These are phyloP conservation scores for Euryodendron excelsum DNA, from an alignment of 148 eudicot genomes.

Conservation along the genomic window DNA sequence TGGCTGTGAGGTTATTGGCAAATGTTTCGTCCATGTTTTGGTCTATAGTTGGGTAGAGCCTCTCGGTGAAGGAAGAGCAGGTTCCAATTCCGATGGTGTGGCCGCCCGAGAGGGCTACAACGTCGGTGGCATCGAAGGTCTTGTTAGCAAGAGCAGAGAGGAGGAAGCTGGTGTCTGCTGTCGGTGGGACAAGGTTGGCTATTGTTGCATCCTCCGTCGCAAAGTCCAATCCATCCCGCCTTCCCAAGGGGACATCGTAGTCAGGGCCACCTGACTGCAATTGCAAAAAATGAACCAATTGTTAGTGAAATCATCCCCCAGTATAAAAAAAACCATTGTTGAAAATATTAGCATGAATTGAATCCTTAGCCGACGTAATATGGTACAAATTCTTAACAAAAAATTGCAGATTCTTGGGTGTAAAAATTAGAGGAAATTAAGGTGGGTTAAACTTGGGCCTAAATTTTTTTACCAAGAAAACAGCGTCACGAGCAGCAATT, in stretches of 20 bases:
- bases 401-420: too few species aligned
- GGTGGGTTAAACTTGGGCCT: too few species aligned
- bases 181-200: slow-evolving; percentile 32
- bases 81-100: slow-evolving; percentile 51
- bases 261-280: slow-evolving; percentile 38
- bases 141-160: slow-evolving; percentile 34
- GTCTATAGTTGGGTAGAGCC: slow-evolving; percentile 44
- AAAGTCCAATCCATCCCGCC: slow-evolving; percentile 35
- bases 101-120: slow-evolving; percentile 48
- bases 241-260: slow-evolving; percentile 36
- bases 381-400: too few species aligned
- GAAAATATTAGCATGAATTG: too few species aligned
- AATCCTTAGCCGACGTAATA: background rate
- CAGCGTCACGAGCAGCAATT: slow-evolving; percentile 53
- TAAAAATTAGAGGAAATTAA: too few species aligned
- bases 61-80: slow-evolving; percentile 35
- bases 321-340: too few species aligned
- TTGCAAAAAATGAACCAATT: background rate
- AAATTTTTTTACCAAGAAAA: slow-evolving; percentile 23
- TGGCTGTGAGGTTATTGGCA: slow-evolving; percentile 30
- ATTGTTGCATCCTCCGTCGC: slow-evolving; percentile 30
- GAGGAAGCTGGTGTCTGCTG: slow-evolving; percentile 29
- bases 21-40: slow-evolving; percentile 37
- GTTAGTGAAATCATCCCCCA: too few species aligned
- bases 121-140: slow-evolving; percentile 37